Percentiles rank a stretch among this genome's conserved stretches.
Conservation (phyloP, 768 basidiomycete species). For the Amanita jacksonii region DNA sequence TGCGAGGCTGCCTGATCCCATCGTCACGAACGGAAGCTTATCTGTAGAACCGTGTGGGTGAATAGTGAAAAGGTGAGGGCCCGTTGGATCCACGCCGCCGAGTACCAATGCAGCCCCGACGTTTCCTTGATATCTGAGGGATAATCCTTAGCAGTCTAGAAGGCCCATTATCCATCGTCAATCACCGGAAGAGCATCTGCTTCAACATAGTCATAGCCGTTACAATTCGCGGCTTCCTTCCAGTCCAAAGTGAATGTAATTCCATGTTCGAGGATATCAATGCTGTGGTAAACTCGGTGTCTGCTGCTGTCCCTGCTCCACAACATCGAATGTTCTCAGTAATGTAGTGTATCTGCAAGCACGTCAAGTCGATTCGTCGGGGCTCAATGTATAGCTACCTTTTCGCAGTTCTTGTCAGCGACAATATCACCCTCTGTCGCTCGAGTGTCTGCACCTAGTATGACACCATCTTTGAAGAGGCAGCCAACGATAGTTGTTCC, state of each 20-base stretch:
- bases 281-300: constrained; percentile 92
- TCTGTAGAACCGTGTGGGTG: constrained; percentile 97
- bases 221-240: constrained; percentile 86
- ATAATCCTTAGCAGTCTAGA: neutral
- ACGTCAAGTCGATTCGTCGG: neutral
- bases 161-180: neutral
- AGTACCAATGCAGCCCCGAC: constrained; percentile 94
- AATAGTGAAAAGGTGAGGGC: constrained; percentile 92
- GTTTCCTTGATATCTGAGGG: constrained; percentile 77
- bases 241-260: constrained; percentile 83
- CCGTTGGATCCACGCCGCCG: constrained; percentile 91
- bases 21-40: constrained; percentile 97
- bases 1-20: constrained; percentile 94
- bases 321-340: constrained; percentile 94
- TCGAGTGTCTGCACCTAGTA: constrained; percentile 93
- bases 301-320: constrained; percentile 98
- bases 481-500: constrained; percentile 99
- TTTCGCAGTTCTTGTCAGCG: constrained; percentile 99
- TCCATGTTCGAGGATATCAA: constrained; percentile 96
- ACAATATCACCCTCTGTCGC: constrained; percentile 93
- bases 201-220: constrained; percentile 99
- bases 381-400: constrained; percentile 57
- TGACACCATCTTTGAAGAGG: constrained; percentile 84
- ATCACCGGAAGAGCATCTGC: constrained; percentile 86
- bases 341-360: constrained; percentile 76